Conservation (phyloP, 768 basidiomycete species). For the Hygrophorus russula region DNA sequence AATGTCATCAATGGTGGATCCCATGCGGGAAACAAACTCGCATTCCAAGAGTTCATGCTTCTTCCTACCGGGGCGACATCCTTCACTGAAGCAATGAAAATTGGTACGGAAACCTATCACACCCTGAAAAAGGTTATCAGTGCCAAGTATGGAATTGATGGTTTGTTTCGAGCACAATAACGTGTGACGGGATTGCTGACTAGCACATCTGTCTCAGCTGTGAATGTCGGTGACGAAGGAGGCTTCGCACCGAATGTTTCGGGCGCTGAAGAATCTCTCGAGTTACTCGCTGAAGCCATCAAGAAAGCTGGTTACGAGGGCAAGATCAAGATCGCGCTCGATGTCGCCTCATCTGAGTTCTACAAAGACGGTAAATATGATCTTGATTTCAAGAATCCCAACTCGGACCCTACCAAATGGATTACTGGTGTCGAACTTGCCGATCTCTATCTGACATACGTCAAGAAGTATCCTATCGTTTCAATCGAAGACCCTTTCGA, state of each 20-base stretch:
- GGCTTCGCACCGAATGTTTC: constrained; percentile 98
- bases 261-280: constrained; percentile 94
- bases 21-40: constrained; percentile 98
- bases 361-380: constrained; percentile 99
- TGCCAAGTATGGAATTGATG: constrained; percentile 98
- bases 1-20: constrained; percentile 99
- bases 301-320: constrained; percentile 97
- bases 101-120: constrained; percentile 97
- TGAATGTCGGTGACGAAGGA: constrained; percentile 99
- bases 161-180: constrained; percentile 29
- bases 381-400: constrained; percentile 98
- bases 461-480: constrained; percentile 91
- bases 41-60: constrained; percentile 99
- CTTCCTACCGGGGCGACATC: constrained; percentile 85
- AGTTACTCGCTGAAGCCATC: constrained; percentile 92
- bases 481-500: constrained; percentile 98
- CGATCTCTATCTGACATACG: constrained; percentile 76
- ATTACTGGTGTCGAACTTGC: constrained; percentile 89
- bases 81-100: constrained; percentile 98
- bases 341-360: constrained; percentile 98
- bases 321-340: constrained; percentile 97
- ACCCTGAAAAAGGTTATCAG: constrained; percentile 98
- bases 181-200: constrained; percentile 10
- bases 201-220: constrained; percentile 40
- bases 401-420: constrained; percentile 96